Percentiles rank a stretch among this genome's conserved stretches.
phyloP scores from a whole-genome alignment of 2,329 filamentous ascomycete genomes.

The Talaromyces sp. region DNA sequence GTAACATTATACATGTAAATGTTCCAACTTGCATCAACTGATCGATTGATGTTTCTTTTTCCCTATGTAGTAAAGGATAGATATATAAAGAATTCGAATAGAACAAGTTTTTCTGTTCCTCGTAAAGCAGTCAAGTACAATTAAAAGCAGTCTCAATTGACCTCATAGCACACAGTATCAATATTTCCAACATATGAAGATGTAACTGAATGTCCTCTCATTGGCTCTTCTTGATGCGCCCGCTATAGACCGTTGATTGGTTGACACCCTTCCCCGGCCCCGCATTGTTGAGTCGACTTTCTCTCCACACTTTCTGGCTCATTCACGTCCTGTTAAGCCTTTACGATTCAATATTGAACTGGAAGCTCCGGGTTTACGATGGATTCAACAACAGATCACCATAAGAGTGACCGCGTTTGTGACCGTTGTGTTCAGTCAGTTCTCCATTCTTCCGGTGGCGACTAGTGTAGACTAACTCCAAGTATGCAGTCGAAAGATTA shows the following conservation, averaged over 20 bases:
- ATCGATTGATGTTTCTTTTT: neutral
- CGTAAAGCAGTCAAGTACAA: too few relatives aligned
- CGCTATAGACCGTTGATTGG: neutral
- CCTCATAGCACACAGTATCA: neutral
- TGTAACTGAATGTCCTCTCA: neutral
- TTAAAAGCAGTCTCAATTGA: neutral
- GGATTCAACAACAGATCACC: neutral
- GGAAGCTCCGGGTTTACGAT: neutral
- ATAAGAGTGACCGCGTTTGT: neutral
- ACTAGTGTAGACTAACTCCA: neutral
- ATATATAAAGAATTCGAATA: neutral
- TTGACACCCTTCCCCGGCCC: neutral
- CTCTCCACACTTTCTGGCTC: neutral
- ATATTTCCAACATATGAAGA: too few relatives aligned
- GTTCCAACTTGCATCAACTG: neutral
- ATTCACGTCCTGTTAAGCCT: too few relatives aligned
- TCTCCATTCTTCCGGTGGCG: neutral
- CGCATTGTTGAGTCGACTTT: neutral
- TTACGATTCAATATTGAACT: neutral
- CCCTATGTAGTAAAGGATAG: neutral
- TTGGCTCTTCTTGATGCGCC: too few relatives aligned
- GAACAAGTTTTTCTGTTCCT: neutral
- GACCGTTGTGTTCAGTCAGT: neutral
- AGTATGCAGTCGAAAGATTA: neutral
- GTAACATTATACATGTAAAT: neutral